phyloP scores from a whole-genome alignment of 345 rosid genomes.

The Gossypium turneri region DNA sequence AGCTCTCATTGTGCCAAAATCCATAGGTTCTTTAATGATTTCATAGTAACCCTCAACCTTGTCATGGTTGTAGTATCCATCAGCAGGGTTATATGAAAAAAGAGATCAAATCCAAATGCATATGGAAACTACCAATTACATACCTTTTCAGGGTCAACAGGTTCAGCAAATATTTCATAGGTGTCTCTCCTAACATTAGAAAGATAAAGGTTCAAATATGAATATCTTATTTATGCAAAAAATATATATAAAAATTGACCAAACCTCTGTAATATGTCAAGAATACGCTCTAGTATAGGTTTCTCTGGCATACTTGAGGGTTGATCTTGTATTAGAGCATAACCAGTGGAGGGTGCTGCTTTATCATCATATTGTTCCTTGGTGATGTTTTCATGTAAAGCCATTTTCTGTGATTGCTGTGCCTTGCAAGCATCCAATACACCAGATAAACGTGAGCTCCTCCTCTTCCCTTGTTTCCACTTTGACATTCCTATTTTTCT shows the following conservation, averaged over 20 bases:
- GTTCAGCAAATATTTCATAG: slow-evolving; percentile 60
- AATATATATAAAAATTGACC: too few relatives aligned
- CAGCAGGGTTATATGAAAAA: slow-evolving; percentile 6
- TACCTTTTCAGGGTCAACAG: slow-evolving; percentile 57
- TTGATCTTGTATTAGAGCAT: slow-evolving; percentile 28
- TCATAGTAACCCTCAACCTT: slow-evolving; percentile 61
- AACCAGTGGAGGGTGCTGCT: slow-evolving; percentile 17
- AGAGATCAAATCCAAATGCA: not conserved
- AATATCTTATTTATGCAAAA: not conserved
- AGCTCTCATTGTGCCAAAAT: slow-evolving; percentile 81
- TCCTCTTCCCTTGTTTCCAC: slow-evolving; percentile 44
- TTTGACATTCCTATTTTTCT: slow-evolving; percentile 33
- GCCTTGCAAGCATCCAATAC: slow-evolving; percentile 31
- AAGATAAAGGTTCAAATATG: not conserved
- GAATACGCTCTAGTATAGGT: slow-evolving; percentile 34
- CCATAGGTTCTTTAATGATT: slow-evolving; percentile 67
- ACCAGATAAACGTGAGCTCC: slow-evolving; percentile 48
- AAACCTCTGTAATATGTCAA: slow-evolving; percentile 60
- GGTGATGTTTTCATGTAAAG: slow-evolving; percentile 3
- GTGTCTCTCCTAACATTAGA: slow-evolving; percentile 49
- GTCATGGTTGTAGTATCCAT: slow-evolving; percentile 13
- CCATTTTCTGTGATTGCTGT: slow-evolving; percentile 17
- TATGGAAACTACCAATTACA: slow-evolving; percentile 13
- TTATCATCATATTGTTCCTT: slow-evolving; percentile 10
- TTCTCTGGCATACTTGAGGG: slow-evolving; percentile 41